Evolutionary conservation across 2,329 filamentous ascomycete species (phyloP).

Genomic region (Chaetomiaceae sp.): DNA sequence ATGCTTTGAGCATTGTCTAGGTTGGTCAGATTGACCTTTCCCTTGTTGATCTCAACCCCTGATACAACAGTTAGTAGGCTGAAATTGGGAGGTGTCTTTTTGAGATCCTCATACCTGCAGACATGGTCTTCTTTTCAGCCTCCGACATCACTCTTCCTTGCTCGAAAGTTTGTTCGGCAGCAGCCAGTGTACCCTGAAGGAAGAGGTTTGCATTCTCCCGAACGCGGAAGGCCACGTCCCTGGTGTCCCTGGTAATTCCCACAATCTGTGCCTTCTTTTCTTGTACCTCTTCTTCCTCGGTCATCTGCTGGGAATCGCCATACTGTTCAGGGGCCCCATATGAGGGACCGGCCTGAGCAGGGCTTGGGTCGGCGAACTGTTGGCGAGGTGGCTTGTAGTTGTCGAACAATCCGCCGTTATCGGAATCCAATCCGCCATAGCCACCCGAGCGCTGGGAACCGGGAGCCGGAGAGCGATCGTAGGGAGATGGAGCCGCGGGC

Average conservation of each 20-base stretch:
- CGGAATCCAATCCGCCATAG: conserved; percentile 57
- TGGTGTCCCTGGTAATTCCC: not conserved
- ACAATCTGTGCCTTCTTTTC: conserved; percentile 50
- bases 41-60: no score
- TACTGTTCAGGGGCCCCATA: not conserved
- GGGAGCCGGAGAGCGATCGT: conserved; percentile 33
- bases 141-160: conserved; percentile 72
- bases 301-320: conserved; percentile 34
- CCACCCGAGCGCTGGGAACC: conserved; percentile 44
- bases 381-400: conserved; percentile 1
- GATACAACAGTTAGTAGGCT: no score
- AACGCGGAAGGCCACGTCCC: not conserved
- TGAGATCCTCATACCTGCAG: no score
- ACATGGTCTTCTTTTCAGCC: conserved; percentile 54
- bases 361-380: not conserved
- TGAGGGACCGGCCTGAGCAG: not conserved
- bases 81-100: no score
- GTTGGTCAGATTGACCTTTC: no score
- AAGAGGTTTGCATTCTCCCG: no score
- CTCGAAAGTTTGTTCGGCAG: conserved; percentile 44
- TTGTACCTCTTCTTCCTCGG: conserved; percentile 73
- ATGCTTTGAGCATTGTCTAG: no score
- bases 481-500: conserved; percentile 33
- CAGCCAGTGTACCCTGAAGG: no score
- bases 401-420: conserved; percentile 4